Evolutionary conservation across 257 asterid genomes (phyloP).

Genomic region (Voacanga thouarsii): DNA sequence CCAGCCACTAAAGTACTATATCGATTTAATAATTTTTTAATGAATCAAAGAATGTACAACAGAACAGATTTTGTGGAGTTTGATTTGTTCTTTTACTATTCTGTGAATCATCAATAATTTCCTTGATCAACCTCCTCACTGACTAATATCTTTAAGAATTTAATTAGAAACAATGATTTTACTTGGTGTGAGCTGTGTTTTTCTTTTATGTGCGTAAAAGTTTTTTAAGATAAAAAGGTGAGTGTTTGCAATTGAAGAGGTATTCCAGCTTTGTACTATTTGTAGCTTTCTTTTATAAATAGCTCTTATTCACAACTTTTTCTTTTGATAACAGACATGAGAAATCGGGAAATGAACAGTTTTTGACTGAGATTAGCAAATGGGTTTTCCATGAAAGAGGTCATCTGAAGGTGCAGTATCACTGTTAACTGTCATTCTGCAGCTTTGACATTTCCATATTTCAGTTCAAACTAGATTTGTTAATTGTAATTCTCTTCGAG

Average conservation of each 20-base stretch:
- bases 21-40: neutral
- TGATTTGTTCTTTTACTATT: neutral
- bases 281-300: neutral
- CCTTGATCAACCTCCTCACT: neutral
- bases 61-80: neutral
- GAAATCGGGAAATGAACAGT: slow-evolving; percentile 81
- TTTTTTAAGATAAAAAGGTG: neutral
- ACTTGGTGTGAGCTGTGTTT: neutral
- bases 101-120: neutral
- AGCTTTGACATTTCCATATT: neutral
- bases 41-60: neutral
- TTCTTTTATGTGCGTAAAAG: neutral
- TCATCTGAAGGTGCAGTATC: slow-evolving; percentile 64
- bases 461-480: neutral
- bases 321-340: slow-evolving; percentile 45
- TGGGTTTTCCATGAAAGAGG: slow-evolving; percentile 95
- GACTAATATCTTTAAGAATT: neutral
- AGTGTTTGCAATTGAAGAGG: neutral
- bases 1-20: neutral
- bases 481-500: neutral
- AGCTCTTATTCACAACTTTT: slow-evolving; percentile 3
- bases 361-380: slow-evolving; percentile 69
- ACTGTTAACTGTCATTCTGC: neutral
- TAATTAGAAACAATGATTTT: neutral
- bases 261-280: neutral